phyloP scores from a whole-genome alignment of 2,329 filamentous ascomycete species.

The Clonostachys rosea region DNA sequence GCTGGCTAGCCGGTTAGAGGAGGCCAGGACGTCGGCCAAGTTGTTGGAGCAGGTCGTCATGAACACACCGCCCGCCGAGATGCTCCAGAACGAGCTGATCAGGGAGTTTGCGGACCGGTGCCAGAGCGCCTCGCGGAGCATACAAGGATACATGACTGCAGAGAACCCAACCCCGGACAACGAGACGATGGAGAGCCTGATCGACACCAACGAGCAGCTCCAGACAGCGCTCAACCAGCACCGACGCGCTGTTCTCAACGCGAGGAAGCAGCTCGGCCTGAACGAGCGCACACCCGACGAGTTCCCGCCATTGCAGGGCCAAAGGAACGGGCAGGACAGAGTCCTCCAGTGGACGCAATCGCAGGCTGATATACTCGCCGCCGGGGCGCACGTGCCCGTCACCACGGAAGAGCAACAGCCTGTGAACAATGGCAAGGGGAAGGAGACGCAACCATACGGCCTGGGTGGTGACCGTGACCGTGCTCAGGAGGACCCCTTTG shows the following conservation, averaged over 20 bases:
- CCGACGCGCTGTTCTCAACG: conserved; percentile 70
- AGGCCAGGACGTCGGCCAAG: conserved; percentile 85
- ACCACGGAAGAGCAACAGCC: not conserved
- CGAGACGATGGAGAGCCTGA: conserved; percentile 87
- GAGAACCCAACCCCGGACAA: conserved; percentile 82
- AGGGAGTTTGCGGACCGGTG: conserved; percentile 90
- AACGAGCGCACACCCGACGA: conserved; percentile 15
- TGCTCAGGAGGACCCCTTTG: not conserved
- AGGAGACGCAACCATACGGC: conserved; percentile 10
- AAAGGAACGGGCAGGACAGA: conserved; percentile 22
- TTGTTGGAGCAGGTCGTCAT: conserved; percentile 89
- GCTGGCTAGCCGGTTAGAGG: conserved; percentile 78
- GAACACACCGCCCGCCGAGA: conserved; percentile 72
- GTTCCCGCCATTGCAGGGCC: conserved; percentile 14
- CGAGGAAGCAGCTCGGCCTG: conserved; percentile 48
- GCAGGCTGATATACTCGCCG: not conserved
- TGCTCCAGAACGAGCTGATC: conserved; percentile 81
- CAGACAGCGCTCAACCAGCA: conserved; percentile 79
- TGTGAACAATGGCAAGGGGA: conserved; percentile 23
- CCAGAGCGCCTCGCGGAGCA: conserved; percentile 70
- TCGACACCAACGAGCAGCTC: conserved; percentile 91
- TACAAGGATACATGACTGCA: conserved; percentile 81
- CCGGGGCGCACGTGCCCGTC: not conserved
- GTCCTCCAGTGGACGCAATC: conserved; percentile 6
- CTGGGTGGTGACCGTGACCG: no score